phyloP scores from a whole-genome alignment of 352 stramenopile genomes.

The Pythium sp. region DNA sequence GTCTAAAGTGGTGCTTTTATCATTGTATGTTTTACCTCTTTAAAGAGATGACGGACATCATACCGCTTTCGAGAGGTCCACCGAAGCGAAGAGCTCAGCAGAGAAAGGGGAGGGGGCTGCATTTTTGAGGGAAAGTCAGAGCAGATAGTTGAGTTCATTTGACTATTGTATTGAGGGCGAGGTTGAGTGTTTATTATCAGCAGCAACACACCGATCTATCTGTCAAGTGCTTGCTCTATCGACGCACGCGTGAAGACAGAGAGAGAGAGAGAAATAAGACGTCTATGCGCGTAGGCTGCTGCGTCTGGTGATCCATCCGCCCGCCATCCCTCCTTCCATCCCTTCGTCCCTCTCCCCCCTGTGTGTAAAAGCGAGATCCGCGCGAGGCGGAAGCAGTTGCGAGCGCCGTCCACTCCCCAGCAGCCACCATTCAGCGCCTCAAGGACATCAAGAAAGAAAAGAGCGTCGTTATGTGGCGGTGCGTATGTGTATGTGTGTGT shows the following conservation, averaged over 20 bases:
- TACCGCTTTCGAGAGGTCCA: neutral
- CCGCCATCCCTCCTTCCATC: neutral
- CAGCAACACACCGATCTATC: neutral
- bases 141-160: neutral
- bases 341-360: neutral
- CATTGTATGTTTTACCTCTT: neutral
- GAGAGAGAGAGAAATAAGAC: neutral
- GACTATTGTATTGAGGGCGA: neutral
- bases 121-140: conserved; percentile 1
- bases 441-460: conserved; percentile 24
- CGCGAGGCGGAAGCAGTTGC: conserved; percentile 3
- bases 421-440: conserved; percentile 20
- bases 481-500: neutral
- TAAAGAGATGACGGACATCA: too few relatives aligned
- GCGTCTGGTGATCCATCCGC: neutral
- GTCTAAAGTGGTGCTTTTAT: neutral
- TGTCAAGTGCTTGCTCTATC: neutral
- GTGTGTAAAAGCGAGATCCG: conserved; percentile 12
- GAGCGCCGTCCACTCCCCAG: neutral
- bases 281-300: neutral
- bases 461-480: conserved; percentile 19
- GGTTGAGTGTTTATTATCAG: neutral
- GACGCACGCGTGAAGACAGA: neutral
- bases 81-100: neutral
- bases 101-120: neutral